Conservation (phyloP, 306 rosid species). For the Cucumis melo region DNA sequence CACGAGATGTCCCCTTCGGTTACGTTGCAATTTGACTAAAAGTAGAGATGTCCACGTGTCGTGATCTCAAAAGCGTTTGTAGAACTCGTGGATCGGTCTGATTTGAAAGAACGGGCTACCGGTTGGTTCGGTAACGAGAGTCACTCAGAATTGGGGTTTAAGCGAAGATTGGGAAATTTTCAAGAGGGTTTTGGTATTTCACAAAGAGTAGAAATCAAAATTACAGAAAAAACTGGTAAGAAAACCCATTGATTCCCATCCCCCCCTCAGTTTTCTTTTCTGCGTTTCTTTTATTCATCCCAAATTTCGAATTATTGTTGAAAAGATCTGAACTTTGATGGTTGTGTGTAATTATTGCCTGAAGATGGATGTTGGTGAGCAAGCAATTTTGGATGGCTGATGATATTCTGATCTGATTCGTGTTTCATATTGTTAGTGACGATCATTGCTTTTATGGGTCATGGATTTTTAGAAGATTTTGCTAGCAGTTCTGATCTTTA, state of each 20-base stretch:
- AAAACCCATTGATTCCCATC: background rate
- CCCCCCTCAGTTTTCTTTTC: too few species aligned
- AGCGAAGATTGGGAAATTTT: slow-evolving; percentile 23
- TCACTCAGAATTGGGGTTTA: slow-evolving; percentile 48
- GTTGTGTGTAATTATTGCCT: background rate
- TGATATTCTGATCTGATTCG: too few species aligned
- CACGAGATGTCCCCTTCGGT: too few species aligned
- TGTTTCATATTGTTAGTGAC: too few species aligned
- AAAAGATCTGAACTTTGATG: slow-evolving; percentile 23
- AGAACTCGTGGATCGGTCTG: slow-evolving; percentile 23
- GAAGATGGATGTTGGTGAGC: slow-evolving; percentile 36
- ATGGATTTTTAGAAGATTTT: background rate
- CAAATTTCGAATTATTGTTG: slow-evolving; percentile 12
- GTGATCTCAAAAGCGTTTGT: slow-evolving; percentile 4
- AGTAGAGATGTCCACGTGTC: slow-evolving; percentile 25
- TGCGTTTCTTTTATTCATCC: background rate
- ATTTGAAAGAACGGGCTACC: slow-evolving; percentile 35
- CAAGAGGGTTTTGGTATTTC: slow-evolving; percentile 48
- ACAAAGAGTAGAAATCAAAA: slow-evolving; percentile 10
- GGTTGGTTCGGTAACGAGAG: slow-evolving; percentile 32
- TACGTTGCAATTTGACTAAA: too few species aligned
- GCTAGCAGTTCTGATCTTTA: background rate
- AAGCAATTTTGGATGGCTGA: background rate
- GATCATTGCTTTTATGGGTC: background rate
- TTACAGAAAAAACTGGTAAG: background rate